Base-by-base conservation (phyloP, 148 eudicot genomes). In the Agrostemma githago region DNA sequence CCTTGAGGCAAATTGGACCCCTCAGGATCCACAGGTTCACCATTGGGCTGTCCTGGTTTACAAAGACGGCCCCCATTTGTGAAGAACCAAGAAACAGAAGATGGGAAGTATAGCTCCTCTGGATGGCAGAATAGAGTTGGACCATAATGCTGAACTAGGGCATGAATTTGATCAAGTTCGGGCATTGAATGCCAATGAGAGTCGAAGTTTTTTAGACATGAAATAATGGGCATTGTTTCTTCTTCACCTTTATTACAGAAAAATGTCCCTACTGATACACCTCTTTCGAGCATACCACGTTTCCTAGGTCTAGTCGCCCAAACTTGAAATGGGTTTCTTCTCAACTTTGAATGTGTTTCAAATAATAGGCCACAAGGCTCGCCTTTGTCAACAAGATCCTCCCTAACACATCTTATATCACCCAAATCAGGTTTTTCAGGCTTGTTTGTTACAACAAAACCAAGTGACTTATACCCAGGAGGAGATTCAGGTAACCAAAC, bases 111-210 rank as follows among this genome's bases (percentile, higher is more conserved):
- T 10, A 74, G 63, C 72, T 96, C 99, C 46, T 82, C 78, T 0
- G 99, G 97, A 71, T 96, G 99, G 81, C 92, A 92, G 86, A 78
- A 96, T 8, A 96, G 59, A 0, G 85, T 89, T 14, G 99, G 99
- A 21, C 99, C 99, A 70, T 96, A 96, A 67, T 96, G 97, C 44
- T 69, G 69, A 43, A 96, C 80, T 4, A 96, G 83, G 51, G 94
- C 88, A 84, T 90, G 89, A 58, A 89, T 79, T 79, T 96, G 97
- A 79, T 85, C 81, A 53, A 89, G 78, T 74, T 88, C 84, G 0
- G 99, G 99, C 99, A 96, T 92, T 71, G 85, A 84, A 7, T 77
- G 65, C 73, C 80, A 70, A 44, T 8, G 26, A 58, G 79, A 72
- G 74, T 87, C 84, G 6, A 58, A 72, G 76, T 90, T 96, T 85